A percentile compares a stretch with the other conserved stretches of the same genome.
These are phyloP conservation scores for Pistacia integerrima DNA, from an alignment of 345 rosid species.

Conservation along the genomic window DNA sequence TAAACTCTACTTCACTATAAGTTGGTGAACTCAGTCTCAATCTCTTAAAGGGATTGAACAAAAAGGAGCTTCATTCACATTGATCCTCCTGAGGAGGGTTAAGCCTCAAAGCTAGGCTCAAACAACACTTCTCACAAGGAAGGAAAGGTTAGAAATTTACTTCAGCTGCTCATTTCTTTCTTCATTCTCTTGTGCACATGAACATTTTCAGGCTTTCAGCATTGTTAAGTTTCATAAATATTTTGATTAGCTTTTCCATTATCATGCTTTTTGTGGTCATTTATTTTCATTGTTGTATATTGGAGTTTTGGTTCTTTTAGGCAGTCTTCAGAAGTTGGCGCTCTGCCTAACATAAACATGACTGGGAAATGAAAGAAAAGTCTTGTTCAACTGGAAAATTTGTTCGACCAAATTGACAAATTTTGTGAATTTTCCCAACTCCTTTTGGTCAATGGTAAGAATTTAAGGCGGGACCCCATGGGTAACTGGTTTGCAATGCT, in stretches of 20 bases:
- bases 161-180: not conserved
- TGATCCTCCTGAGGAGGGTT: not conserved
- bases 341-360: not conserved
- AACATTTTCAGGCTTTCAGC: not conserved
- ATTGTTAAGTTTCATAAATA: not conserved
- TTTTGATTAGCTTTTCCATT: too few relatives aligned
- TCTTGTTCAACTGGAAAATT: not conserved
- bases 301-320: not conserved
- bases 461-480: not conserved
- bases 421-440: not conserved
- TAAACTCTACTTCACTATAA: not conserved
- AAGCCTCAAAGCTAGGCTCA: not conserved
- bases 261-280: not conserved
- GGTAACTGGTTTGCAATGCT: not conserved
- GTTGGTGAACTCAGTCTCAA: slow-evolving; percentile 3
- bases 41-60: slow-evolving; percentile 18
- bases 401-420: too few relatives aligned
- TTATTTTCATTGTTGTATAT: too few relatives aligned
- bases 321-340: not conserved
- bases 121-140: slow-evolving; percentile 10
- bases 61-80: slow-evolving; percentile 19
- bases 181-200: slow-evolving; percentile 12
- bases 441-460: not conserved
- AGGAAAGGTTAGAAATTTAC: slow-evolving; percentile 23
- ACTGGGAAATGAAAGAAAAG: not conserved